Base-by-base conservation (phyloP, 768 basidiomycete species). In the Boletus fagicola region DNA sequence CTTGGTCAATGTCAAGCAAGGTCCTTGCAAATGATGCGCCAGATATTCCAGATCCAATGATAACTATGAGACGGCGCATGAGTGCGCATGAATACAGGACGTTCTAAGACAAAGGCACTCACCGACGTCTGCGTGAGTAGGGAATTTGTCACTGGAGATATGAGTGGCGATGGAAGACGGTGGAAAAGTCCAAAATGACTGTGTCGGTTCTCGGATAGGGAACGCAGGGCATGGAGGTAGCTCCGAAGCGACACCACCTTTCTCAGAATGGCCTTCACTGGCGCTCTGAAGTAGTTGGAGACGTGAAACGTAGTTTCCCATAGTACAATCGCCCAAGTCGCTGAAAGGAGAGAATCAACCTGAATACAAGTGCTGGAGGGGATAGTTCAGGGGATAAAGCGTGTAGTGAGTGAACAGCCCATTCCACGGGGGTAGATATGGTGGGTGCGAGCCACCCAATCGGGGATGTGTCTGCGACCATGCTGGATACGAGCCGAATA, bases 111-210 rank as follows among this genome's bases (percentile, higher is more conserved):
- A 36, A 43, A 10, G 16, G 4, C 4, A 28, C 72, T 62, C 53
- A 71, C 71, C 83, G 2, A 91, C 71, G 60, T 92, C 90, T 6
- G 81, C 86, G 49, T 84, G 72, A 0, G 65, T 59, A 7, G 82
- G 84, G 8, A 76, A 62, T n/a, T 45, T 58, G 2, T 65, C 65
- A 36, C 59, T 59, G 7, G 62, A 69, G 39, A 22, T 36, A 26
- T 66, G 53, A 2, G 65, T 59, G 3, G 81, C 72, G 16, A 86
- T 77, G 16, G 76, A 65, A 0, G 84, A 77, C 0, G 75, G 73
- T 2, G 87, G 86, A 10, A 77, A 64, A 9, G 78, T 79, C 89
- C 89, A 92, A 65, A 85, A 89, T 0, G 90, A 77, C 16, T 71
- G 65, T 0, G 82, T 82, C 3, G 86, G 81, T 56, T 81, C 76